Percentiles rank a stretch among this genome's conserved stretches.
Evolutionary conservation across 169 alveolate genomes (phyloP).

Genomic region (Eimeria falciformis): DNA sequence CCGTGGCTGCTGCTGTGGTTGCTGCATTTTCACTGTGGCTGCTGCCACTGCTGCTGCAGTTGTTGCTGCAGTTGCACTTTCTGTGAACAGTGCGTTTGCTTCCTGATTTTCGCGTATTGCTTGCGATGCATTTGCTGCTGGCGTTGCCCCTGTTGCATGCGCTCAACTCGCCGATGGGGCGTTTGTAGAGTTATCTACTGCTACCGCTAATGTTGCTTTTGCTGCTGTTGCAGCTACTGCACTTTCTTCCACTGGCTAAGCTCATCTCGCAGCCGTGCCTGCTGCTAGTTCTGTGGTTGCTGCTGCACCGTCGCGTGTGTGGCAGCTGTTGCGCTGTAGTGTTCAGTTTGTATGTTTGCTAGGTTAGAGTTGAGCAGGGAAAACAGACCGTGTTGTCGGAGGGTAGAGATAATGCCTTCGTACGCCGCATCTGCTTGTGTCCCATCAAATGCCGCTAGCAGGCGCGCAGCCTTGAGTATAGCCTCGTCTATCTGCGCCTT

Average conservation of each 20-base stretch:
- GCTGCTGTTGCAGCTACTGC: too few relatives aligned
- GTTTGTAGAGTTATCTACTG: background rate
- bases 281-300: too few relatives aligned
- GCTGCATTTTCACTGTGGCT: background rate
- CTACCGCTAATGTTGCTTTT: too few relatives aligned
- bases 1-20: background rate
- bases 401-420: conserved; percentile 17
- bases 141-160: too few relatives aligned
- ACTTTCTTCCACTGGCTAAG: too few relatives aligned
- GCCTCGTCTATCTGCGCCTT: conserved; percentile 2
- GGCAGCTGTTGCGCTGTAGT: too few relatives aligned
- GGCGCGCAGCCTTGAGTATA: conserved; percentile 27
- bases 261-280: too few relatives aligned
- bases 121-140: too few relatives aligned
- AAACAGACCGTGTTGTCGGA: conserved; percentile 18
- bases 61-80: background rate
- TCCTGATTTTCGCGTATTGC: too few relatives aligned
- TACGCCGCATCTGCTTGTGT: conserved; percentile 34
- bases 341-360: background rate
- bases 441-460: conserved; percentile 5
- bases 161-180: background rate
- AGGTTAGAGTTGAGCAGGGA: too few relatives aligned
- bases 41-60: conserved; percentile 5
- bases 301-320: too few relatives aligned
- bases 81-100: too few relatives aligned